Conservation (phyloP, 2,329 filamentous ascomycete genomes). For the Epichloe gansuensis region DNA sequence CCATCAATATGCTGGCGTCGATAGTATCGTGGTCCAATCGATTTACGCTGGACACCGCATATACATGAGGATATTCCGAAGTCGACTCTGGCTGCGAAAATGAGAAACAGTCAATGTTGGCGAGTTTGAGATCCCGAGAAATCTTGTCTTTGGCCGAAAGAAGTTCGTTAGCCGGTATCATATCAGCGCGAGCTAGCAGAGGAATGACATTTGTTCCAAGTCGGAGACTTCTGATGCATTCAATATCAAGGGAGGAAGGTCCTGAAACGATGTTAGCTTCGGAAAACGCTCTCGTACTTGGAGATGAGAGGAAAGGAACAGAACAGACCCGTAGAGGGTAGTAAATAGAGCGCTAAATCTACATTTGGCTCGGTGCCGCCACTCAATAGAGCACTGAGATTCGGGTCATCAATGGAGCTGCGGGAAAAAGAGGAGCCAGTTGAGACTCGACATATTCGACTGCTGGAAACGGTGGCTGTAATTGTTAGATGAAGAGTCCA, state of each 20-base stretch:
- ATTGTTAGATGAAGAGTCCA: background rate
- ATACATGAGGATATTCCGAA: slow-evolving; percentile 36
- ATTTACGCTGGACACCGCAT: slow-evolving; percentile 64
- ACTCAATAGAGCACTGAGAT: slow-evolving; percentile 66
- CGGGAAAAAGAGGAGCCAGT: slow-evolving; percentile 17
- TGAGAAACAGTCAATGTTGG: slow-evolving; percentile 52
- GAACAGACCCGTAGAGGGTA: slow-evolving; percentile 51
- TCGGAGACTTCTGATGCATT: slow-evolving; percentile 58
- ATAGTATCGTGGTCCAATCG: slow-evolving; percentile 67
- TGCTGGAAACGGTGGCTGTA: slow-evolving; percentile 16
- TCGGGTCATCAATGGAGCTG: slow-evolving; percentile 54
- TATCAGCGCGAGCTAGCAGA: slow-evolving; percentile 66
- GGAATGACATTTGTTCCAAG: slow-evolving; percentile 75
- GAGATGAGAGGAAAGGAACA: background rate
- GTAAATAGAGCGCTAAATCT: slow-evolving; percentile 74
- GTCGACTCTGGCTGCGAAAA: slow-evolving; percentile 35
- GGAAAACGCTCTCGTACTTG: background rate
- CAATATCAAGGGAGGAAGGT: slow-evolving; percentile 40
- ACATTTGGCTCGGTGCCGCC: slow-evolving; percentile 75
- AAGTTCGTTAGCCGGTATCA: slow-evolving; percentile 46
- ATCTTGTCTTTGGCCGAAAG: slow-evolving; percentile 48
- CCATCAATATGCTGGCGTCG: slow-evolving; percentile 91
- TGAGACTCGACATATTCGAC: slow-evolving; percentile 57
- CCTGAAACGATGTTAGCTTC: slow-evolving; percentile 16
- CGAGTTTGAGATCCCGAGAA: slow-evolving; percentile 39